Base-by-base conservation (phyloP, 345 rosid genomes). In the Eucalyptus tenuipes region DNA sequence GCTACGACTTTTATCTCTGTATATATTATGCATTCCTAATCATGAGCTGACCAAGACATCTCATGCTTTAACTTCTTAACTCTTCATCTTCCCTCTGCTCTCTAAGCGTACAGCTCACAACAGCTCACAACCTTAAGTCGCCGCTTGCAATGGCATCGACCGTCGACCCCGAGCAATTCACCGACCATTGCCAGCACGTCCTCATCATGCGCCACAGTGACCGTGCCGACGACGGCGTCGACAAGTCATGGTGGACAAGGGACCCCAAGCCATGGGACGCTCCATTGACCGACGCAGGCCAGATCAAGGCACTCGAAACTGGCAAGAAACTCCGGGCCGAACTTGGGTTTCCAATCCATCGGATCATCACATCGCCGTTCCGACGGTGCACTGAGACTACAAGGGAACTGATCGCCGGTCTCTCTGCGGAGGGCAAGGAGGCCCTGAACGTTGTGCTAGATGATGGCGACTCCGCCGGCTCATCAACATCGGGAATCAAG, bases 171-270 rank as follows among this genome's bases (percentile, higher is more conserved):
- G 68, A 61, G 31, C 68, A 13, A 61, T 61, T 61, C 12, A 29
- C 68, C 33, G 31, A 8, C 68, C 75, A 64, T n/a, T 89, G 86
- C 90, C 99, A 96, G 87, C 91, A 95, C 92, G 92, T 96, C 47
- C 90, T 97, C 88, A 94, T 97, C 24, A 93, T 97, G 97, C 93
- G 99, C 45, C 99, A 96, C 91, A 97, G 98, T 13, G 98, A 97
- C 89, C 97, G 99, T 6, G 86, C 93, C 87, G 99, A 97, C 90
- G 91, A 91, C 59, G 90, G 92, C 87, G 96, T 94, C 16, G 94
- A 94, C 15, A 3, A 13, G 14, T 89, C 80, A 5, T 97, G 99
- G 99, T 89, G 88, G 11, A 71, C 87, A 31, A 92, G 91, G 5
- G 98, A 97, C 6, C 88, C 89, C 12, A 92, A 94, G 87, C 98